These are phyloP conservation scores for Solanum hybrid DNA, from an alignment of 305 asterid species.

Conservation along the genomic window DNA sequence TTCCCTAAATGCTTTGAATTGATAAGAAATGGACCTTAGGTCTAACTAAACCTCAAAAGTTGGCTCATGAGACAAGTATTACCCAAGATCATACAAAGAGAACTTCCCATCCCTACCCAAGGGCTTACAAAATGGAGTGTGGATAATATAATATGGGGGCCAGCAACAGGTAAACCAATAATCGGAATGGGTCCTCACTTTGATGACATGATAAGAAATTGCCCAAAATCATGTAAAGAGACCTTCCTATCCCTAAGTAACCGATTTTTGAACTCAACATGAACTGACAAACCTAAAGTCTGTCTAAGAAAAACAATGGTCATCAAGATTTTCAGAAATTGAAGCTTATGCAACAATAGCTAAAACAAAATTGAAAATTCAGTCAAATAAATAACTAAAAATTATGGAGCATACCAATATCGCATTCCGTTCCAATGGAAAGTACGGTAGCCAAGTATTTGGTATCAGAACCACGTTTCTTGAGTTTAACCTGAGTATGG, in stretches of 20 bases:
- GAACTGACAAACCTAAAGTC: not conserved
- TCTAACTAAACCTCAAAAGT: not conserved
- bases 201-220: not conserved
- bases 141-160: not conserved
- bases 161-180: not conserved
- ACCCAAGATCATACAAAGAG: not conserved
- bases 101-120: not conserved
- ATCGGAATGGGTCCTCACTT: not conserved
- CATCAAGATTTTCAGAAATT: not conserved
- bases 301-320: not conserved
- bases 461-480: constrained; percentile 87
- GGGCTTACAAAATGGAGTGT: not conserved
- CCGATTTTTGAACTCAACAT: not conserved
- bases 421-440: constrained; percentile 85
- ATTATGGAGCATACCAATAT: constrained; percentile 39
- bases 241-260: not conserved
- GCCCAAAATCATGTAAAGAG: not conserved
- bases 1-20: not conserved
- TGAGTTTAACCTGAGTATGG: constrained; percentile 77
- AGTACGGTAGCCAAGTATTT: constrained; percentile 77
- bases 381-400: not conserved
- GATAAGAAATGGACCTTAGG: not conserved
- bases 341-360: not conserved
- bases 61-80: not conserved
- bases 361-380: not conserved